A percentile compares a stretch with the other conserved stretches of the same genome.
Evolutionary conservation across 1,139 yeast genomes (phyloP).

Genomic region (Lodderomyces jiufengensis): DNA sequence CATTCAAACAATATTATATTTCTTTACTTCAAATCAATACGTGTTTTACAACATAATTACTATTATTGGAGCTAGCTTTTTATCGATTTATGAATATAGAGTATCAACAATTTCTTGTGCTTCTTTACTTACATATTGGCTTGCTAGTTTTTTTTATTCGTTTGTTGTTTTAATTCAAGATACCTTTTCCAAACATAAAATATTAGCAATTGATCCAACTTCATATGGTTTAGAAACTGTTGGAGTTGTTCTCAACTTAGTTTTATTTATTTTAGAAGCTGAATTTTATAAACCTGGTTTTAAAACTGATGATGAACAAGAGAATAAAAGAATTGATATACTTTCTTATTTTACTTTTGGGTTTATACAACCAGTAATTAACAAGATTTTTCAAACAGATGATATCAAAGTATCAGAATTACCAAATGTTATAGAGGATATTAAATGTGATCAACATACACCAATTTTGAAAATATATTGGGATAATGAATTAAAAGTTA

Average conservation of each 20-base stretch:
- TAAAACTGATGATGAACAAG: constrained; percentile 34
- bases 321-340: constrained; percentile 18
- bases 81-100: constrained; percentile 32
- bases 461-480: constrained; percentile 9
- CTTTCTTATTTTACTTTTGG: constrained; percentile 21
- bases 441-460: constrained; percentile 10
- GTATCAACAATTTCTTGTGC: constrained; percentile 25
- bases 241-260: constrained; percentile 22
- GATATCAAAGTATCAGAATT: constrained; percentile 20
- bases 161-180: constrained; percentile 27
- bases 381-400: constrained; percentile 19
- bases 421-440: constrained; percentile 16
- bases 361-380: constrained; percentile 25
- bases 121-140: constrained; percentile 32
- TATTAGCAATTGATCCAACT: constrained; percentile 18
- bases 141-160: constrained; percentile 16
- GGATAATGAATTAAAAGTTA: constrained; percentile 9
- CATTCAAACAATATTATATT: constrained; percentile 4
- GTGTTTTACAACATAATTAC: constrained; percentile 1
- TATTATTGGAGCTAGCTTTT: constrained; percentile 21
- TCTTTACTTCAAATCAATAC: background rate
- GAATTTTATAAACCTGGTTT: constrained; percentile 40
- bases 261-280: constrained; percentile 37
- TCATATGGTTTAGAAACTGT: constrained; percentile 18
- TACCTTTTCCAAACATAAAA: constrained; percentile 24